phyloP scores from a whole-genome alignment of 2,329 filamentous ascomycete species.

The Calonectria hawksworthii region DNA sequence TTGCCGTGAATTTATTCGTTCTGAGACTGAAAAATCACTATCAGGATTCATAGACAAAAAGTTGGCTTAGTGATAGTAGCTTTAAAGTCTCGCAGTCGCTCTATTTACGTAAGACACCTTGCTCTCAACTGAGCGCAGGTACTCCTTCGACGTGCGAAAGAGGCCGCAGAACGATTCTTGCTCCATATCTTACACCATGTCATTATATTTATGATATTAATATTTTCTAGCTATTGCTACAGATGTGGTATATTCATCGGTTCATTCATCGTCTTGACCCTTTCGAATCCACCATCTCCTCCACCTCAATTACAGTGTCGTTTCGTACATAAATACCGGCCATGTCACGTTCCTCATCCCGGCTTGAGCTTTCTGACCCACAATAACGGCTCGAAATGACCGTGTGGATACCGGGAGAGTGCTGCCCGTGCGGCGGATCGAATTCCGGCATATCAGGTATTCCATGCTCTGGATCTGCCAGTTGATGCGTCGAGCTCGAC shows the following conservation, averaged over 20 bases:
- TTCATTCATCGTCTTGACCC: slow-evolving; percentile 19
- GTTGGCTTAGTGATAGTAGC: too few species aligned
- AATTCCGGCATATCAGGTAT: neutral
- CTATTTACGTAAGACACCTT: too few species aligned
- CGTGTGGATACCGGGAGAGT: slow-evolving; percentile 21
- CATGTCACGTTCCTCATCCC: neutral
- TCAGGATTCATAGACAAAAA: too few species aligned
- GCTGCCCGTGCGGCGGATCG: neutral
- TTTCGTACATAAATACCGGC: slow-evolving; percentile 29
- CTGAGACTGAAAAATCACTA: too few species aligned
- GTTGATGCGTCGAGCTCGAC: slow-evolving; percentile 35
- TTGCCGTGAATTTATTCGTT: too few species aligned
- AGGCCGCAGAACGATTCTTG: too few species aligned
- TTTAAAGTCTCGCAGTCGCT: too few species aligned
- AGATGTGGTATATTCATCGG: neutral
- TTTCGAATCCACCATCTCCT: neutral
- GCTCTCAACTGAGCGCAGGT: too few species aligned
- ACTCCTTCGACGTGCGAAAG: too few species aligned
- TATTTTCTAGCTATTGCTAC: neutral
- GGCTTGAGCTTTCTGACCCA: neutral
- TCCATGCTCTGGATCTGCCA: slow-evolving; percentile 30
- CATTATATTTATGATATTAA: neutral
- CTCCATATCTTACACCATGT: neutral
- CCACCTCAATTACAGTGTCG: slow-evolving; percentile 31
- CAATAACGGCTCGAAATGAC: slow-evolving; percentile 27